Evolutionary conservation across 1,284 basidiomycete genomes (phyloP), one percentile per base, ranked within the genome.

Genomic region (Ceratobasidium sp.): DNA sequence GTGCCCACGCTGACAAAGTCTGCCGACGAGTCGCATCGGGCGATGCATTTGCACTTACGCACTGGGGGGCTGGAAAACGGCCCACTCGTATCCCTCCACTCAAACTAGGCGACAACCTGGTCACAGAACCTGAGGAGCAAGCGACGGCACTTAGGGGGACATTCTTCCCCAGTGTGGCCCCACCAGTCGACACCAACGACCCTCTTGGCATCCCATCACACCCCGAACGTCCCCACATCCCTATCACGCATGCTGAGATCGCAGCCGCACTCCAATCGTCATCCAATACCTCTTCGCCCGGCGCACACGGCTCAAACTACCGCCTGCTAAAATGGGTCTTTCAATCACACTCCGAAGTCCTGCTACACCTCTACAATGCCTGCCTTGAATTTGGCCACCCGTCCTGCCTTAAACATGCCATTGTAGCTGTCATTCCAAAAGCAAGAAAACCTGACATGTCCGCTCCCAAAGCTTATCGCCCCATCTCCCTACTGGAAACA

Each of bases 371-470:
- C 1, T 54, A 66, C 54, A 63, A 52, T 64, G 38, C 23, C 8
- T 44, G 49, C 30, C 26, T 67, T 2, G n/a, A 28, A 7, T 44
- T 50, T 32, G 73, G 73, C 35, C 73, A 75, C 35, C 74, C 73
- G 1, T 41, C 1, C 16, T 46, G 35, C 38, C 70, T 74, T 4
- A 52, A 44, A 14, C 7, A 74, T 0, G 81, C 78, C 1, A 75
- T 74, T 11, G 84, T 82, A 0, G 76, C 82, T 0, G 82, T 84
- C 0, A 73, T 86, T 0, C 72, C 78, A 14, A 86, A 87, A 73
- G 83, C 82, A 2, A 81, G 81, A 0, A 80, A 81, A 32, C 30
- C 79, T 0, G 78, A 81, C 74, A 85, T 86, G 76, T 73, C 76
- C 0, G 54, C 77, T 0, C 75, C 83, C 0, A 80, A 80, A 21